A percentile compares a stretch with the other conserved stretches of the same genome.
These are phyloP conservation scores for Lipomyces spencermartinsiae DNA, from an alignment of 805 yeast genomes.

Conservation along the genomic window DNA sequence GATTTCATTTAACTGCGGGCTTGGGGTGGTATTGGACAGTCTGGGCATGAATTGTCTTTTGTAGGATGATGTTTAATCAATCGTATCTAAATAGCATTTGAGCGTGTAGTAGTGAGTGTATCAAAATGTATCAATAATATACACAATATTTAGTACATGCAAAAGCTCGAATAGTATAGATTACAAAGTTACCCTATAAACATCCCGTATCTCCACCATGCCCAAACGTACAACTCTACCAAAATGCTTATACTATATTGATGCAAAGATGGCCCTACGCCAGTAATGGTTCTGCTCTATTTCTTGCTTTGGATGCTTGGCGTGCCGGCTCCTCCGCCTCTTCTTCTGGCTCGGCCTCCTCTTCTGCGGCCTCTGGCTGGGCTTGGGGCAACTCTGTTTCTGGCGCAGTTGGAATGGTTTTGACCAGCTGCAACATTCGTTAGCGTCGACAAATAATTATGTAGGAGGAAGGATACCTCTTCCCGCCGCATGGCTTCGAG, in stretches of 20 bases:
- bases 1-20: too few species aligned
- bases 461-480: conserved; percentile 35
- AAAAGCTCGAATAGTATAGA: not conserved
- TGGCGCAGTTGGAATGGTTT: conserved; percentile 29
- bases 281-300: conserved; percentile 6
- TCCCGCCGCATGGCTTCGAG: conserved; percentile 45
- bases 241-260: not conserved
- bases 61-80: too few species aligned
- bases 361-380: conserved; percentile 35
- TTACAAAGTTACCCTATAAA: not conserved
- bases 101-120: not conserved
- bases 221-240: not conserved
- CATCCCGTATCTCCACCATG: not conserved
- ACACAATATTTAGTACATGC: not conserved
- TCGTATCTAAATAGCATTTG: not conserved
- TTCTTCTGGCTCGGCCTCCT: conserved; percentile 37
- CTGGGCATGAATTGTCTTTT: too few species aligned
- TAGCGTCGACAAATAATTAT: conserved; percentile 21
- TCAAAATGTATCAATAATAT: not conserved
- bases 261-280: not conserved
- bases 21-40: too few species aligned
- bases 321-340: conserved; percentile 30
- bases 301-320: not conserved
- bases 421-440: conserved; percentile 21
- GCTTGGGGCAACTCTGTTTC: conserved; percentile 17